phyloP scores from a whole-genome alignment of 306 rosid species.

The Cucumis hystrix region DNA sequence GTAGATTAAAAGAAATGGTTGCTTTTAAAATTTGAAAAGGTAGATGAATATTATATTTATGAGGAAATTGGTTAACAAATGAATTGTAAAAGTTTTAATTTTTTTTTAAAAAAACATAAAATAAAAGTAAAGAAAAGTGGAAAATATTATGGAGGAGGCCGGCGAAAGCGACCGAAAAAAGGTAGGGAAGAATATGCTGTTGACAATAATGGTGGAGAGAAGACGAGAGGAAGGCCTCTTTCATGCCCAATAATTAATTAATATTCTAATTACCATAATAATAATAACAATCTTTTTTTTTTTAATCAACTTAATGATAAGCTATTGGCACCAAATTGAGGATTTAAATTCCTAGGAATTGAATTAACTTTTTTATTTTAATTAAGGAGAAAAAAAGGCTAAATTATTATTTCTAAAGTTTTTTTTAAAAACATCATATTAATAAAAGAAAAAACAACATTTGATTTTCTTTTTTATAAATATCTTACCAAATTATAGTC shows the following conservation, averaged over 20 bases:
- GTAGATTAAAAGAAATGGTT: background rate
- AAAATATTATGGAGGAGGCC: background rate
- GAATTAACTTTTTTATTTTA: no score
- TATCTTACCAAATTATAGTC: no score
- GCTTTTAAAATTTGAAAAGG: background rate
- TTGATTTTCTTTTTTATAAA: no score
- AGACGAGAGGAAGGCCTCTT: background rate
- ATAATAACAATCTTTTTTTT: no score
- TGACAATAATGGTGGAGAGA: slow-evolving; percentile 1
- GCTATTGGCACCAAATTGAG: no score
- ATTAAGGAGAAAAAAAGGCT: no score
- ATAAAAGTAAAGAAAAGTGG: background rate
- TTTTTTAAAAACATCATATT: no score
- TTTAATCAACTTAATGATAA: no score
- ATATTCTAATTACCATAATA: background rate
- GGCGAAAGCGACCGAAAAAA: slow-evolving; percentile 1
- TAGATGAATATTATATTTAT: background rate
- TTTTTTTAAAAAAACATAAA: background rate
- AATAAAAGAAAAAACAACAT: no score
- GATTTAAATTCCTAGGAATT: no score
- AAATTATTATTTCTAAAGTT: no score
- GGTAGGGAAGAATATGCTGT: background rate
- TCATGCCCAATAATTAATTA: background rate
- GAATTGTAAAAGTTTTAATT: background rate
- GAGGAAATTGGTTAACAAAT: background rate